Percentiles rank a stretch among this genome's conserved stretches.
These are phyloP conservation scores for Trichoderma erinaceum DNA, from an alignment of 495 filamentous ascomycete genomes.

Conservation along the genomic window DNA sequence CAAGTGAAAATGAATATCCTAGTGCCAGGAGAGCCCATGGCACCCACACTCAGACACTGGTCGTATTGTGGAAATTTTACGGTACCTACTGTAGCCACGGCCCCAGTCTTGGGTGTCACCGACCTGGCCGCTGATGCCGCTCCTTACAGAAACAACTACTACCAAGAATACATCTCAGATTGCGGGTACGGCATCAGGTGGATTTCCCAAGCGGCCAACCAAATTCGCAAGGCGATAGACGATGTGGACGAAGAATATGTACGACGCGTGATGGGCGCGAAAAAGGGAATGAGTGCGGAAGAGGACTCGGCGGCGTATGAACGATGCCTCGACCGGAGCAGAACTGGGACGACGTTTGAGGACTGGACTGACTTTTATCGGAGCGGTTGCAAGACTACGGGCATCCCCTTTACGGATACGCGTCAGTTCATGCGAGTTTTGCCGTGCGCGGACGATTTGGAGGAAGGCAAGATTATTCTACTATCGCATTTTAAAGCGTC, in stretches of 20 bases:
- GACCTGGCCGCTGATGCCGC: background rate
- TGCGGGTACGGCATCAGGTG: background rate
- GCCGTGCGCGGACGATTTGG: background rate
- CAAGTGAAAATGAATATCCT: background rate
- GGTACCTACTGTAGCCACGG: background rate
- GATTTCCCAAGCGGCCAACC: background rate
- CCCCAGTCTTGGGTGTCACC: background rate
- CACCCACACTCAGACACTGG: background rate
- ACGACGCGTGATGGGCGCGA: background rate
- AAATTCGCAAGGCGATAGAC: background rate
- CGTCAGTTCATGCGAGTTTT: background rate
- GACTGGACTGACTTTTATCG: background rate
- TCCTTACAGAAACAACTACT: background rate
- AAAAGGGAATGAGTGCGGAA: background rate
- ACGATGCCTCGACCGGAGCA: background rate
- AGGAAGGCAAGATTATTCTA: background rate
- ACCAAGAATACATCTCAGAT: background rate
- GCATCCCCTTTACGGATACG: background rate
- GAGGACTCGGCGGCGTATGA: background rate
- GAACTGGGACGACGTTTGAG: background rate
- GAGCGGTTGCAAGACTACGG: background rate
- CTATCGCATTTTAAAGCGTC: background rate
- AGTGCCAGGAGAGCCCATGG: background rate
- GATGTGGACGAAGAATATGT: background rate
- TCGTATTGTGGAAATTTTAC: background rate